A percentile compares a stretch with the other conserved stretches of the same genome.
phyloP scores from a whole-genome alignment of 2,329 filamentous ascomycete species.

The Furcasterigmium sp. region DNA sequence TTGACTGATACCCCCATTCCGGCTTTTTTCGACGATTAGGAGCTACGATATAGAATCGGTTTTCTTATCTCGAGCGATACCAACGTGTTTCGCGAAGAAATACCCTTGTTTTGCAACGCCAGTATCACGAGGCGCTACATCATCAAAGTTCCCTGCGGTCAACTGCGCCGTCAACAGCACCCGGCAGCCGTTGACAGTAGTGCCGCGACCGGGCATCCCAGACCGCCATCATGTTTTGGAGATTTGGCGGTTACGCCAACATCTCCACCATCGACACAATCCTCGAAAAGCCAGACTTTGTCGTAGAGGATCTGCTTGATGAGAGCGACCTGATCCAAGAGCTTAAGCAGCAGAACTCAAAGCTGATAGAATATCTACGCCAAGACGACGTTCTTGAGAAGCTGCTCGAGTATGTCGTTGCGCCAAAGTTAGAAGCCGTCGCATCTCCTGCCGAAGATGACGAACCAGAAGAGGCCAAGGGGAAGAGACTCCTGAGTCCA shows the following conservation, averaged over 20 bases:
- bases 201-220: background rate
- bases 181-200: no score
- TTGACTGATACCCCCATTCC: background rate
- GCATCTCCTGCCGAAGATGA: constrained; percentile 47
- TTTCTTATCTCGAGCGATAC: background rate
- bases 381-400: constrained; percentile 80
- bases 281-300: constrained; percentile 94
- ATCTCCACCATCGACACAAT: constrained; percentile 94
- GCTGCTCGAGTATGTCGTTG: constrained; percentile 86
- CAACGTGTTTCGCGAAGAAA: no score
- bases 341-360: constrained; percentile 96
- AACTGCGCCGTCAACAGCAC: no score
- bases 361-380: constrained; percentile 92
- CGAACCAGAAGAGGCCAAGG: constrained; percentile 39
- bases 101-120: no score
- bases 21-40: background rate
- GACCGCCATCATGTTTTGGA: constrained; percentile 88
- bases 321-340: constrained; percentile 96
- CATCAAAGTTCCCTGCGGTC: no score
- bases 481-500: constrained; percentile 34
- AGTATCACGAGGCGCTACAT: no score
- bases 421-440: constrained; percentile 61
- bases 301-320: constrained; percentile 90
- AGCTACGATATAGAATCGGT: background rate
- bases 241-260: constrained; percentile 97